Evolutionary conservation across 1,284 basidiomycete species (phyloP), one percentile per base, ranked within the genome.

Genomic region (Sporisorium iseilematis-ciliati): DNA sequence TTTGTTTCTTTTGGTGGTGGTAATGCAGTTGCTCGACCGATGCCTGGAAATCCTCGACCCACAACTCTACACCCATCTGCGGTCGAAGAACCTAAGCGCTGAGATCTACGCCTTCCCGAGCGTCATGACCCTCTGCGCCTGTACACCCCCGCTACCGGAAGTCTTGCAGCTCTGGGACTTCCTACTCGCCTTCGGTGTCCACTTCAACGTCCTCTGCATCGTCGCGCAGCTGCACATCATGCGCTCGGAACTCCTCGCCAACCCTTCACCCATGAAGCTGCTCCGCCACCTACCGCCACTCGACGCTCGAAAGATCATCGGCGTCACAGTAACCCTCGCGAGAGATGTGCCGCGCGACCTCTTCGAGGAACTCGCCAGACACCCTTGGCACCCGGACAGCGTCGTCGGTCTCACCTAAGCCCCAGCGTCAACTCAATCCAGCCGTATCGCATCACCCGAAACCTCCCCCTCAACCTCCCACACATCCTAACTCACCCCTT

Each of bases 21-120:
- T 0, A 14, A 2, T 7, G 33, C 79, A 97, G 94, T 89, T 98
- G 12, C 88, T 98, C 7, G 96, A 98, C 84, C 89, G 91, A 71
- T 98, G 95, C 82, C 87, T 99, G 23, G 91, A 93, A 82, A 91
- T 94, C 49, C 91, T 97, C 12, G 96, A 99, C 83, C 90, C 91
- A 0, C 92, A 94, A 46, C 88, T 99, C 18, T 96, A 90, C 82
- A 88, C 88, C 14, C 89, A 95, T 85, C 87, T 99, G 42, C 90
- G 92, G 35, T 91, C 91, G 41, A 96, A 95, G 84, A 95, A 95
- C 74, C 89, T 99, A n/a, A 92, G 91, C n/a, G 96, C 96, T 6
- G 95, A 98, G 84, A 90, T 99, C 38, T 98, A 98, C 85, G 96
- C 95, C 1, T 98, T 99, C 82, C 93, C 96, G 50, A 97, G 95